Conservation (phyloP, 192 early-diverging fungal species). For the Coemansia sp. region DNA sequence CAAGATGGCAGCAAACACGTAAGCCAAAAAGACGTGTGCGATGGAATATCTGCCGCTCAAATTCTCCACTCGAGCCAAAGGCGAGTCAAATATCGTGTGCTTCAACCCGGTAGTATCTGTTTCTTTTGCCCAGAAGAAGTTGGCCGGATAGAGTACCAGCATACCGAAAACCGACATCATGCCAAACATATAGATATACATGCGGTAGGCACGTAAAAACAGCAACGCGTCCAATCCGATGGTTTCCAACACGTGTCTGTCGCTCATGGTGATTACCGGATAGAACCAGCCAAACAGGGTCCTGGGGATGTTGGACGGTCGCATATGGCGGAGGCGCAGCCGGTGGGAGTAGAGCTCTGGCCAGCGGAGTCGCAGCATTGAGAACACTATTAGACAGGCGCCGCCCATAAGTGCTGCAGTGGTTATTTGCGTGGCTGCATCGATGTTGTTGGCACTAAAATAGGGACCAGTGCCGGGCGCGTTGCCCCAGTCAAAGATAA, state of each 20-base stretch:
- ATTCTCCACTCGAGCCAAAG: constrained; percentile 27
- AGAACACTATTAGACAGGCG: constrained; percentile 38
- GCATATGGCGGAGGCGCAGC: constrained; percentile 50
- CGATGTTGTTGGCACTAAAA: constrained; percentile 48
- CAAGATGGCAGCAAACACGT: constrained; percentile 42
- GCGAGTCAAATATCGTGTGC: constrained; percentile 51
- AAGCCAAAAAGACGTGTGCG: constrained; percentile 43
- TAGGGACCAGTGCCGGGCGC: constrained; percentile 51
- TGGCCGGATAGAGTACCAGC: constrained; percentile 44
- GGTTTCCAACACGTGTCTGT: constrained; percentile 53
- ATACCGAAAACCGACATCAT: constrained; percentile 40
- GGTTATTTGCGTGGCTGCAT: constrained; percentile 50
- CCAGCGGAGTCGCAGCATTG: constrained; percentile 44
- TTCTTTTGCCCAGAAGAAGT: constrained; percentile 40
- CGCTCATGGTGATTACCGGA: constrained; percentile 49
- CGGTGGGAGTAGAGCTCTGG: constrained; percentile 56
- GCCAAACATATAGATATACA: constrained; percentile 54
- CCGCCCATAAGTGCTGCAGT: constrained; percentile 48
- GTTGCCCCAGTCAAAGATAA: constrained; percentile 51
- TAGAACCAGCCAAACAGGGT: constrained; percentile 54
- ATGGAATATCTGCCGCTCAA: constrained; percentile 28
- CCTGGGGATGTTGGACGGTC: constrained; percentile 46
- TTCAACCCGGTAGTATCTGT: neutral
- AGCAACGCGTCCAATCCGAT: constrained; percentile 52
- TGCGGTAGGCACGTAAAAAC: constrained; percentile 49